Percentiles rank a stretch among this genome's conserved stretches.
Conservation (phyloP, 176 grass and related monocot genomes). For the Aechmea fasciata region DNA sequence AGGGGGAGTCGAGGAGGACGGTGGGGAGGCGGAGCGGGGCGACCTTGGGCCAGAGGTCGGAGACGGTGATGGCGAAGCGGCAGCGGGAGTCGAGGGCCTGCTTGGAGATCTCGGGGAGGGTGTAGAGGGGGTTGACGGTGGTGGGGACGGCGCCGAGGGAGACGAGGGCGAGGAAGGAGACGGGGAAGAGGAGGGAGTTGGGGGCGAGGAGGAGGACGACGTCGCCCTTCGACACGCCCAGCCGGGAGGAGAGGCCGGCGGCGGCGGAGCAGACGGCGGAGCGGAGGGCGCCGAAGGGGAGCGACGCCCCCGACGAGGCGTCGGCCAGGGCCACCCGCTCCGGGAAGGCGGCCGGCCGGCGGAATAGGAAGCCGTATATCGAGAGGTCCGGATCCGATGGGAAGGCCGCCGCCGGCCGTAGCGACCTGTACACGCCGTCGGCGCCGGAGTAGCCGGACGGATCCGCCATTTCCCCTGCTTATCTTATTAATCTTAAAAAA, state of each 20-base stretch:
- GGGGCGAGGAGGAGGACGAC: constrained; percentile 61
- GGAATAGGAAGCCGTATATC: constrained; percentile 44
- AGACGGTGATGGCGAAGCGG: constrained; percentile 53
- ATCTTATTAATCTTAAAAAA: too few relatives aligned
- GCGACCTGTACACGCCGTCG: constrained; percentile 61
- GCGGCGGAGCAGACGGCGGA: constrained; percentile 37
- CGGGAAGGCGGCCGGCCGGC: constrained; percentile 38
- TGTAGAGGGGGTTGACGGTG: constrained; percentile 79
- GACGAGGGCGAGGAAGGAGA: constrained; percentile 63
- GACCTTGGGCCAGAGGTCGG: constrained; percentile 42
- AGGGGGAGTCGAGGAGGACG: constrained; percentile 40
- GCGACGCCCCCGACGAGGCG: constrained; percentile 27
- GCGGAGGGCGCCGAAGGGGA: constrained; percentile 50
- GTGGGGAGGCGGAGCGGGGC: constrained; percentile 37
- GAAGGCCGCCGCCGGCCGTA: constrained; percentile 27
- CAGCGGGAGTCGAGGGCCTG: constrained; percentile 46
- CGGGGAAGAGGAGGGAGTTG: constrained; percentile 63
- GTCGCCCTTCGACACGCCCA: constrained; percentile 43
- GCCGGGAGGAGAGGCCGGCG: constrained; percentile 36
- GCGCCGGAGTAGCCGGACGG: constrained; percentile 35
- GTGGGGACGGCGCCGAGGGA: constrained; percentile 60
- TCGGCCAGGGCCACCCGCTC: constrained; percentile 60
- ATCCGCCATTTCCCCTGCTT: constrained; percentile 6
- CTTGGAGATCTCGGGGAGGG: constrained; percentile 54
- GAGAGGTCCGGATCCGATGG: constrained; percentile 40